These are phyloP conservation scores for Phytophthora fragariaefolia DNA, from an alignment of 352 stramenopile species.

Conservation along the genomic window DNA sequence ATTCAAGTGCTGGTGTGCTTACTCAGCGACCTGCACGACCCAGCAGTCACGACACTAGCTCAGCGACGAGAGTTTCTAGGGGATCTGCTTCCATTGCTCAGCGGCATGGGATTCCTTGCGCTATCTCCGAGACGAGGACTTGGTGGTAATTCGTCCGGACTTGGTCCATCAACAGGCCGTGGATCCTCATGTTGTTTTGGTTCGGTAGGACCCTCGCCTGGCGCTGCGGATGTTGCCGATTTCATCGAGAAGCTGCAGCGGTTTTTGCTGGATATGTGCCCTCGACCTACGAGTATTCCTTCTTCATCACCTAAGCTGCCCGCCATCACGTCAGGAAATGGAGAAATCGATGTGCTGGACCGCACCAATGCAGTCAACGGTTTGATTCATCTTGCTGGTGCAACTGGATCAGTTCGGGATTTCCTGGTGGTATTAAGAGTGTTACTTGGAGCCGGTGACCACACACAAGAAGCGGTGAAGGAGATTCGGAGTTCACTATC, in stretches of 20 bases:
- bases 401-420: conserved; percentile 55
- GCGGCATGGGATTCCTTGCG: conserved; percentile 44
- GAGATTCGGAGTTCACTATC: conserved; percentile 36
- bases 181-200: conserved; percentile 7
- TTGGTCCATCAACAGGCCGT: conserved; percentile 3
- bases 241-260: conserved; percentile 51
- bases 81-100: conserved; percentile 53
- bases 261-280: conserved; percentile 56
- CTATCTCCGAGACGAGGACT: conserved; percentile 31
- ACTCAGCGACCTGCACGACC: conserved; percentile 41
- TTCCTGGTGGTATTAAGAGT: conserved; percentile 65
- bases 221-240: conserved; percentile 16
- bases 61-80: conserved; percentile 55
- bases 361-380: conserved; percentile 60
- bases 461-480: conserved; percentile 12
- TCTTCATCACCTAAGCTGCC: conserved; percentile 45
- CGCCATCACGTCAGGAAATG: conserved; percentile 24
- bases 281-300: conserved; percentile 19
- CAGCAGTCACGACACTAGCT: conserved; percentile 5
- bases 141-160: conserved; percentile 3
- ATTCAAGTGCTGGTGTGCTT: conserved; percentile 53
- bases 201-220: neutral
- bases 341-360: conserved; percentile 42
- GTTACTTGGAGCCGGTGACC: conserved; percentile 50
- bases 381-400: conserved; percentile 61